These are phyloP conservation scores for Bothriochloa decipiens DNA, from an alignment of 176 grass and related monocot genomes.

Conservation along the genomic window DNA sequence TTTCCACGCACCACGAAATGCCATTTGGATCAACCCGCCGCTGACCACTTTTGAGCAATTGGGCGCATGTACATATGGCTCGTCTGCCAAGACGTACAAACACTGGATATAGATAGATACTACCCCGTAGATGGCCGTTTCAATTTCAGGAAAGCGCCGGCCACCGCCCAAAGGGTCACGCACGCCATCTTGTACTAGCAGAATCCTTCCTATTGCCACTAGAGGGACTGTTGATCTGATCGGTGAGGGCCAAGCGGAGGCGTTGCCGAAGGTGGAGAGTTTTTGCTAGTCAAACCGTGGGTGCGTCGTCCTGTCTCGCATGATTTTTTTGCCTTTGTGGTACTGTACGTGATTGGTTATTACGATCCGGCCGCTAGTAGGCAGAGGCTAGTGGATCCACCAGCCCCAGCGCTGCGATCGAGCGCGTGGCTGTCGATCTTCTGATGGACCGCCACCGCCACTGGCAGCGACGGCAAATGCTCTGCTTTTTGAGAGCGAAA, in stretches of 20 bases:
- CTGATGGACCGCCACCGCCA: background rate
- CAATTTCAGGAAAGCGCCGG: background rate
- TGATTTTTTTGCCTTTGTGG: background rate
- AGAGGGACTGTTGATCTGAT: background rate
- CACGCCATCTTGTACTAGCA: background rate
- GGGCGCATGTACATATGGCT: background rate
- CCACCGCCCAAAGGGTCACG: background rate
- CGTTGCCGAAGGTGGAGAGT: background rate
- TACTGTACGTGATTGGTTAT: background rate
- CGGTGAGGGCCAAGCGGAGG: no score
- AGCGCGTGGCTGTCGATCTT: background rate
- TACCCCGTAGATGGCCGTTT: background rate
- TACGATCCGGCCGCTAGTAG: background rate
- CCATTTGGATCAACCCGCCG: background rate
- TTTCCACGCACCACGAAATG: background rate
- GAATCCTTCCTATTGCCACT: no score
- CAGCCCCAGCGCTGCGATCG: no score
- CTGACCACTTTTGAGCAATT: background rate
- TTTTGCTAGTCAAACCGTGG: background rate
- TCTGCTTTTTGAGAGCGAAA: slow-evolving; percentile 9
- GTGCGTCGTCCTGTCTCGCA: background rate
- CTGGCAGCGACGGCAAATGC: no score
- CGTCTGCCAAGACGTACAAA: background rate
- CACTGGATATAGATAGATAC: background rate
- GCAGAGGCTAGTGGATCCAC: background rate